phyloP scores from a whole-genome alignment of 768 basidiomycete genomes.

The Epithele typhae region DNA sequence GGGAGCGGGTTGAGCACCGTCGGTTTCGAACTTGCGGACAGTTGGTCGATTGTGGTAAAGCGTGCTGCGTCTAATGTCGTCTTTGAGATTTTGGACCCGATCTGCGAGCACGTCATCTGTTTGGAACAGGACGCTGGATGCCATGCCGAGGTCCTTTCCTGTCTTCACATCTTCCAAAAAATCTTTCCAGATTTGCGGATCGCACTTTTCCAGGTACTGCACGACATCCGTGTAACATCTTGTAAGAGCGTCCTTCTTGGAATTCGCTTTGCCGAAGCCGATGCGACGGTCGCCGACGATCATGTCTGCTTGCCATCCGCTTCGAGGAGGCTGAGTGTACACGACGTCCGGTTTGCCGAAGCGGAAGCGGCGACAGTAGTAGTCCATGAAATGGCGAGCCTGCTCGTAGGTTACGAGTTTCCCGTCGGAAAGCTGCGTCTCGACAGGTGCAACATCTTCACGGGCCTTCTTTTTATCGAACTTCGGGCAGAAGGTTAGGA shows the following conservation, averaged over 20 bases:
- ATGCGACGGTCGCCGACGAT: conserved; percentile 74
- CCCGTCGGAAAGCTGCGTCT: conserved; percentile 54
- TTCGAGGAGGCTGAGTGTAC: conserved; percentile 32
- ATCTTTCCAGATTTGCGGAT: conserved; percentile 71
- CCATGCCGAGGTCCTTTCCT: conserved; percentile 67
- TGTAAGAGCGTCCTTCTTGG: conserved; percentile 68
- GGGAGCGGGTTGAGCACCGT: conserved; percentile 5
- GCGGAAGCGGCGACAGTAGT: conserved; percentile 77
- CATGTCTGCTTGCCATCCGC: conserved; percentile 70
- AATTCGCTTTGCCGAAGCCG: conserved; percentile 66
- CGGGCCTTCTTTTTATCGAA: conserved; percentile 12
- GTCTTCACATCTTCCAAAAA: conserved; percentile 59
- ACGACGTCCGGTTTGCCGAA: conserved; percentile 73
- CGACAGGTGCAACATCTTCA: conserved; percentile 2
- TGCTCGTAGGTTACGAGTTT: conserved; percentile 60
- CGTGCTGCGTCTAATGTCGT: conserved; percentile 56
- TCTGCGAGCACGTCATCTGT: conserved; percentile 63
- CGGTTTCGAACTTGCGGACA: neutral
- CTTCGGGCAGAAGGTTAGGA: neutral
- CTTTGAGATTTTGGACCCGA: conserved; percentile 64
- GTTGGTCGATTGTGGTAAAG: conserved; percentile 64
- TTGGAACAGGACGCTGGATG: conserved; percentile 62
- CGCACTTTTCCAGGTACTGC: conserved; percentile 82
- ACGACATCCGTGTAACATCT: conserved; percentile 86
- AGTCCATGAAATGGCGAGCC: conserved; percentile 91